These are phyloP conservation scores for Colletotrichum camelliae DNA, from an alignment of 2,329 filamentous ascomycete genomes.

Conservation along the genomic window DNA sequence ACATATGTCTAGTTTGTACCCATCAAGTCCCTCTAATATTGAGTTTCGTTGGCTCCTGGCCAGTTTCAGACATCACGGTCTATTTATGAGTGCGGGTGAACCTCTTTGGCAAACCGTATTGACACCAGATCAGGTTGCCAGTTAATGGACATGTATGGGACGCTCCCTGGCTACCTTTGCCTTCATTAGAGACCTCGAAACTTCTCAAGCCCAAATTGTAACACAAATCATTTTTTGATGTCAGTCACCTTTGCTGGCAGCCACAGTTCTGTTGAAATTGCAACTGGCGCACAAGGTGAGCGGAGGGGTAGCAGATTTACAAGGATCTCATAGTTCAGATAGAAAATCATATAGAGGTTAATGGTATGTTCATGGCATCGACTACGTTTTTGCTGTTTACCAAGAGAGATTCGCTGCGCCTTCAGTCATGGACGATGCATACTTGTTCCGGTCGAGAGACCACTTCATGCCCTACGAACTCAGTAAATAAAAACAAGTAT, in stretches of 20 bases:
- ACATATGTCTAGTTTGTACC: background rate
- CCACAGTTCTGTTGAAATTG: background rate
- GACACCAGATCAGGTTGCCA: background rate
- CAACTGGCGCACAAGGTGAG: too few species aligned
- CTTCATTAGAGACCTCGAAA: background rate
- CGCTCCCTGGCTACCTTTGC: background rate
- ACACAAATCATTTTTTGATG: background rate
- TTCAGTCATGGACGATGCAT: background rate
- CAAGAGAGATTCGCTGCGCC: too few species aligned
- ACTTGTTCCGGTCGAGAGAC: rapidly evolving
- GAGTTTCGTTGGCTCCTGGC: background rate
- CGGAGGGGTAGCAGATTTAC: background rate
- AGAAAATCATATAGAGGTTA: rapidly evolving
- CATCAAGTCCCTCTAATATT: too few species aligned
- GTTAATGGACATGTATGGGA: background rate
- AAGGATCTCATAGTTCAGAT: background rate
- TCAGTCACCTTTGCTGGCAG: background rate
- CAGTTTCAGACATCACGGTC: background rate
- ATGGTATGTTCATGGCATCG: background rate
- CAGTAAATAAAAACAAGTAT: background rate
- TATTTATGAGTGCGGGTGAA: background rate
- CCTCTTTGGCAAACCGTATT: background rate
- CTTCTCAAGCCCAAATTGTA: background rate
- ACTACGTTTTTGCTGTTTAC: too few species aligned
- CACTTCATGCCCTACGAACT: background rate